phyloP scores from a whole-genome alignment of 148 eudicot species.

The Rhododendron simsii region DNA sequence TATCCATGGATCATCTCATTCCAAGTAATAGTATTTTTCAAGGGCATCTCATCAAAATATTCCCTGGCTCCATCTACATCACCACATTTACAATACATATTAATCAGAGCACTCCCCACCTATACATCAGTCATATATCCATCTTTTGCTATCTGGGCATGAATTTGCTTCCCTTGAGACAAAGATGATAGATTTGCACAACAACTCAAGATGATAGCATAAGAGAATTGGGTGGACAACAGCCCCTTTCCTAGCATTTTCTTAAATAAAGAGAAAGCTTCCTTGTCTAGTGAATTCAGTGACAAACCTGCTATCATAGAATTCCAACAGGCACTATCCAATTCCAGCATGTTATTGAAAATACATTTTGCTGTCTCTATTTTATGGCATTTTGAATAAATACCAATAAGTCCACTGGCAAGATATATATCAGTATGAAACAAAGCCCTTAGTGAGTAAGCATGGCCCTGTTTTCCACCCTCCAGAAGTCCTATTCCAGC shows the following conservation, averaged over 20 bases:
- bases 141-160: slow-evolving; percentile 45
- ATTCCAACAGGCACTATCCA: slow-evolving; percentile 73
- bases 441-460: slow-evolving; percentile 36
- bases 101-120: slow-evolving; percentile 65
- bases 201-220: slow-evolving; percentile 50
- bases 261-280: slow-evolving; percentile 55
- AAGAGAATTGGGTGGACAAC: slow-evolving; percentile 55
- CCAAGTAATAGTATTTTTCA: slow-evolving; percentile 54
- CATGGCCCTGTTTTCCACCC: slow-evolving; percentile 64
- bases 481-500: slow-evolving; percentile 47
- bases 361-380: slow-evolving; percentile 41
- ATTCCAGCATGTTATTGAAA: slow-evolving; percentile 39
- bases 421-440: no score
- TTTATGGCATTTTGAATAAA: slow-evolving; percentile 51
- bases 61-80: slow-evolving; percentile 39
- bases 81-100: slow-evolving; percentile 80
- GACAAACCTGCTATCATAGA: slow-evolving; percentile 67
- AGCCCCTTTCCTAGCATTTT: slow-evolving; percentile 44
- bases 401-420: no score
- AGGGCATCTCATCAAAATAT: slow-evolving; percentile 47
- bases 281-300: slow-evolving; percentile 33
- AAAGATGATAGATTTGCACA: slow-evolving; percentile 53
- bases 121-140: slow-evolving; percentile 47
- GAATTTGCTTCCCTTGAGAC: slow-evolving; percentile 61
- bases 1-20: slow-evolving; percentile 79